Percentiles rank a stretch among this genome's conserved stretches.
phyloP scores from a whole-genome alignment of 495 filamentous ascomycete genomes.

The Baudoinia panamericana region DNA sequence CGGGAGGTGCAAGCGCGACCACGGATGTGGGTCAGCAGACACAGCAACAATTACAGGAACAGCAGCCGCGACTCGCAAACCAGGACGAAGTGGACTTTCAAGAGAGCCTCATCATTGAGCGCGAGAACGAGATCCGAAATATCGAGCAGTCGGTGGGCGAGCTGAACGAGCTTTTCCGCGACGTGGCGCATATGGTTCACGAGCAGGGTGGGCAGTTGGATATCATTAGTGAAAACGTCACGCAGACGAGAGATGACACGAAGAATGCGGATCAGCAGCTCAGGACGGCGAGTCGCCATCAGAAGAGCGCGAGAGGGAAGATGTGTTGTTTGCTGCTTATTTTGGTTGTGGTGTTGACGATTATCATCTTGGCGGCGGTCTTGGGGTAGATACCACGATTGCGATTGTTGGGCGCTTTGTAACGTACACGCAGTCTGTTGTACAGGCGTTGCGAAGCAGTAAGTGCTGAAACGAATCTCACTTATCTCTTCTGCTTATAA shows the following conservation, averaged over 20 bases:
- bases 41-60: constrained; percentile 55
- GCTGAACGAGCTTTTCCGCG: constrained; percentile 88
- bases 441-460: no score
- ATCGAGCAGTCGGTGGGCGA: constrained; percentile 95
- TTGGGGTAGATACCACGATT: no score
- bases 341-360: constrained; percentile 70
- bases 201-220: constrained; percentile 87
- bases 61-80: constrained; percentile 67
- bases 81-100: constrained; percentile 98
- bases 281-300: constrained; percentile 68
- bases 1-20: background rate
- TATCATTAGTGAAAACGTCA: constrained; percentile 76
- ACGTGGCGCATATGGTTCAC: constrained; percentile 89
- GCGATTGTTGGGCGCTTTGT: no score
- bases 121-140: constrained; percentile 88
- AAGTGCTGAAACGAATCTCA: no score
- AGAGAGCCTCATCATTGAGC: constrained; percentile 85
- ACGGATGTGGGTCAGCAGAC: constrained; percentile 20
- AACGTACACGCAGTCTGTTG: no score
- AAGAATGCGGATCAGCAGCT: constrained; percentile 76
- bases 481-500: no score
- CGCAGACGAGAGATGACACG: constrained; percentile 65
- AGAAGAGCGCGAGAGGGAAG: constrained; percentile 85
- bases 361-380: constrained; percentile 75
- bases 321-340: constrained; percentile 89